These are phyloP conservation scores for Luffa aegyptiaca DNA, from an alignment of 306 rosid species.

Conservation along the genomic window DNA sequence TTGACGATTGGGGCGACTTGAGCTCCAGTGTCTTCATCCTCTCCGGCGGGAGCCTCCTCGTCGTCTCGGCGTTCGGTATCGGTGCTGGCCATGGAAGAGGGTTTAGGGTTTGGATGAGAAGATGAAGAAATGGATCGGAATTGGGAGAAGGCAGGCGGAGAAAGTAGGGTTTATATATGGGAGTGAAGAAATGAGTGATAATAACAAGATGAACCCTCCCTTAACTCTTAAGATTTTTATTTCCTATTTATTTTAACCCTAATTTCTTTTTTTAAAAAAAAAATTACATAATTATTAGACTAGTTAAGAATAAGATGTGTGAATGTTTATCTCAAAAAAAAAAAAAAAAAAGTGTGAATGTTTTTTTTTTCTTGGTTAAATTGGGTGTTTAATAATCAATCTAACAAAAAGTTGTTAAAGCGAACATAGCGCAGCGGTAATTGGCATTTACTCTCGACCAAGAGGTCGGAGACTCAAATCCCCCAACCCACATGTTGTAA, in stretches of 20 bases:
- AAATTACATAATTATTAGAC: background rate
- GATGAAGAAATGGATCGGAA: background rate
- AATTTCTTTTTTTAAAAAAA: no score
- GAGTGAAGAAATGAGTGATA: background rate
- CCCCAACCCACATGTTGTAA: no score
- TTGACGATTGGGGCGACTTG: constrained; percentile 90
- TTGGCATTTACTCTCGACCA: no score
- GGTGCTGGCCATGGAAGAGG: constrained; percentile 46
- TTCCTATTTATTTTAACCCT: background rate
- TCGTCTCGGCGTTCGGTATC: constrained; percentile 87
- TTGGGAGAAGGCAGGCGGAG: background rate
- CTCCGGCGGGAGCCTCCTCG: constrained; percentile 67
- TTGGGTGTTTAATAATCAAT: no score
- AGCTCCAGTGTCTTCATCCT: constrained; percentile 97
- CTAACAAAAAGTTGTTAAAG: no score
- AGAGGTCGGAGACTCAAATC: no score
- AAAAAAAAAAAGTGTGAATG: no score
- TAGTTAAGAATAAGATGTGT: no score
- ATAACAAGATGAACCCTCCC: background rate
- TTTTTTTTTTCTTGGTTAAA: no score
- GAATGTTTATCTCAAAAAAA: no score
- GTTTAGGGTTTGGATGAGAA: background rate
- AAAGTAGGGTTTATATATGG: constrained; percentile 3
- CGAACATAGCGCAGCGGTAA: no score
- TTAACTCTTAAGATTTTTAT: background rate